Conservation (phyloP, 78 protist species). For the Creolimax fragrantissima region DNA sequence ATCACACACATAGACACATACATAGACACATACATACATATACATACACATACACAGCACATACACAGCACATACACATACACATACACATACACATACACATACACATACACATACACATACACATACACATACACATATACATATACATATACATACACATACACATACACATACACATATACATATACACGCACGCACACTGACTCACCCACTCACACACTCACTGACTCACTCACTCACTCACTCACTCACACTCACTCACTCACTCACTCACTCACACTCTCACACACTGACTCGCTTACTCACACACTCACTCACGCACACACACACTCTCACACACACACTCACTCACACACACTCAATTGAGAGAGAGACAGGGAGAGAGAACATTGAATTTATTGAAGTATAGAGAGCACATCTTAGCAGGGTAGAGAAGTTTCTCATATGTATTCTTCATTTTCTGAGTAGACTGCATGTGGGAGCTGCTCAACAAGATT, state of each 20-base stretch:
- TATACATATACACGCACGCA: neutral
- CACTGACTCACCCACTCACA: neutral
- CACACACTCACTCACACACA: neutral
- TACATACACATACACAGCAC: neutral
- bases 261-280: neutral
- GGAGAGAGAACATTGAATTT: too few relatives aligned
- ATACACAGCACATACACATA: neutral
- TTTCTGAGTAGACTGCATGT: too few relatives aligned
- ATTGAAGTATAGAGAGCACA: neutral
- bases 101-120: slow-evolving; percentile 15
- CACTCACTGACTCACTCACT: neutral
- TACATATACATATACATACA: neutral
- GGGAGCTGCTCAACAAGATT: neutral
- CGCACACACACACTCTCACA: neutral
- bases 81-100: neutral
- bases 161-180: neutral
- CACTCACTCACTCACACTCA: neutral
- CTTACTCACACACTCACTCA: neutral
- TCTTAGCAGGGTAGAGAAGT: neutral
- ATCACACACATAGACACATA: neutral
- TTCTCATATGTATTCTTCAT: too few relatives aligned
- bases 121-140: neutral
- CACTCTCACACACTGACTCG: neutral
- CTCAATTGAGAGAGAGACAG: neutral
- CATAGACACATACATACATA: neutral